Evolutionary conservation across 768 basidiomycete genomes (phyloP).

Genomic region (Phylloporus sp.): DNA sequence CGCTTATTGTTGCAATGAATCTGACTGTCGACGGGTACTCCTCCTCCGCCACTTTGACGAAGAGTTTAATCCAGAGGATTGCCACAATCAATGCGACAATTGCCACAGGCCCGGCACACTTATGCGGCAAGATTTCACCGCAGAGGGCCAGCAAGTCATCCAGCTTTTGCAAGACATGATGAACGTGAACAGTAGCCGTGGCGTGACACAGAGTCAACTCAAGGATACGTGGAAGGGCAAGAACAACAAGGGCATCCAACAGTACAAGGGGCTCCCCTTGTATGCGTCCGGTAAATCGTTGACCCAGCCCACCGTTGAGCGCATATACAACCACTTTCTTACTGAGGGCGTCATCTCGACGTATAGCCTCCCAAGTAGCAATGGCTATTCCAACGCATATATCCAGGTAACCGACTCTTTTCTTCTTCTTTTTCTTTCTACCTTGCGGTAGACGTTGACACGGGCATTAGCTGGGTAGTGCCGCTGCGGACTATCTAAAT

Average conservation of each 20-base stretch:
- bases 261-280: conserved; percentile 41
- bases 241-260: conserved; percentile 39
- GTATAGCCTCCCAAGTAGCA: conserved; percentile 37
- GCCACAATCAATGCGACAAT: conserved; percentile 76
- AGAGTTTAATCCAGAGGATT: conserved; percentile 61
- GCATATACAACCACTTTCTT: conserved; percentile 56
- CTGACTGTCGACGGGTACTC: conserved; percentile 82
- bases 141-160: conserved; percentile 51
- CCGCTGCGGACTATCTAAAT: conserved; percentile 20
- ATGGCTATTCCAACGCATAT: conserved; percentile 50
- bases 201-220: conserved; percentile 57
- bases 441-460: not conserved
- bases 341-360: conserved; percentile 45
- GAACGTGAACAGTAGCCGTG: conserved; percentile 36
- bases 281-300: conserved; percentile 55
- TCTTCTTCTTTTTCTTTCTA: not conserved
- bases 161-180: conserved; percentile 48
- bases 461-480: conserved; percentile 12
- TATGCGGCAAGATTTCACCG: conserved; percentile 55
- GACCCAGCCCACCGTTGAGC: conserved; percentile 52
- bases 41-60: conserved; percentile 90
- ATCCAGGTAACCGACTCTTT: conserved; percentile 37
- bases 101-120: conserved; percentile 53
- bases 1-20: conserved; percentile 74
- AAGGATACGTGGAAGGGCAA: conserved; percentile 64